phyloP scores from a whole-genome alignment of 2,329 filamentous ascomycete species.

The Celoporthe dispersa region DNA sequence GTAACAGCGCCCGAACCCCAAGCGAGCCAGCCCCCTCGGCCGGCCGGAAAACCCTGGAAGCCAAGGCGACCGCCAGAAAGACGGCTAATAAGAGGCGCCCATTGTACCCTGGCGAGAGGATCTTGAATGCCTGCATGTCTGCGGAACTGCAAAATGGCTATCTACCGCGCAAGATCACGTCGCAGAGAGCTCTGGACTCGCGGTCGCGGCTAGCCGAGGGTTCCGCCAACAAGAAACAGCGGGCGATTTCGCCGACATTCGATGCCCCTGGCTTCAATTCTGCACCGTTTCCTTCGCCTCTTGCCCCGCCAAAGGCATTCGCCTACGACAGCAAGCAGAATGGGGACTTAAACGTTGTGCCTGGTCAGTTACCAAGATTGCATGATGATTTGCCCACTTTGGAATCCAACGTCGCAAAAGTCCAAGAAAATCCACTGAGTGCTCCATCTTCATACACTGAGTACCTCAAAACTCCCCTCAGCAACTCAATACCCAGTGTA shows the following conservation, averaged over 20 bases:
- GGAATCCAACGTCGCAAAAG: background rate
- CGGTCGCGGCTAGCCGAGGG: conserved; percentile 8
- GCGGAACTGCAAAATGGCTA: conserved; percentile 13
- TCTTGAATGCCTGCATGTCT: background rate
- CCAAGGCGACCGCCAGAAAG: conserved; percentile 28
- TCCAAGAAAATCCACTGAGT: background rate
- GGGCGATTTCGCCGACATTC: conserved; percentile 17
- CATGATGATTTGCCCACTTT: background rate
- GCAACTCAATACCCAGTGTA: background rate
- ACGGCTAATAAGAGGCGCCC: conserved; percentile 19
- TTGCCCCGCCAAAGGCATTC: conserved; percentile 9
- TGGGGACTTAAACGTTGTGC: background rate
- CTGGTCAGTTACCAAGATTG: background rate
- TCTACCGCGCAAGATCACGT: background rate
- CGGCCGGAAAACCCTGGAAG: conserved; percentile 24
- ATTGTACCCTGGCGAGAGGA: conserved; percentile 14
- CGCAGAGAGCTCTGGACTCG: conserved; percentile 10
- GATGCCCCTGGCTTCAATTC: conserved; percentile 7
- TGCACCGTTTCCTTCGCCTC: conserved; percentile 1
- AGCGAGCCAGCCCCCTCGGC: background rate
- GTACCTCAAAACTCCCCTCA: background rate
- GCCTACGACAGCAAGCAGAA: background rate
- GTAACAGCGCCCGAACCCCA: conserved; percentile 3
- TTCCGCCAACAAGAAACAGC: conserved; percentile 26
- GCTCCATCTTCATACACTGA: background rate